Conservation (phyloP, 2,329 filamentous ascomycete genomes). For the Pseudovirgaria hyperparasitica region DNA sequence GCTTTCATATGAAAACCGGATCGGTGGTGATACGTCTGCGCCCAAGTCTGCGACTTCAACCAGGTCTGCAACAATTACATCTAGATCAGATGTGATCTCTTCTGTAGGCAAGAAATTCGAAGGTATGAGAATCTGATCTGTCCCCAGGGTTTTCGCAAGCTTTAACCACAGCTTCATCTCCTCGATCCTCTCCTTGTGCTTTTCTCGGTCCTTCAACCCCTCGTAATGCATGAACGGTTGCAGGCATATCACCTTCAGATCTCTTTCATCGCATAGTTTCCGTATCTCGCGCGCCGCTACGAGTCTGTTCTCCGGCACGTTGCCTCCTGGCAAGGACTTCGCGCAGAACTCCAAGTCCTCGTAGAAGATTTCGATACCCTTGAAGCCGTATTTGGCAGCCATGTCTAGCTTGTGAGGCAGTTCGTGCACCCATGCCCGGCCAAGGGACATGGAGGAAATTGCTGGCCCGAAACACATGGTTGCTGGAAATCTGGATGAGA, state of each 20-base stretch:
- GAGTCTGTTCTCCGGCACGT: conserved; percentile 36
- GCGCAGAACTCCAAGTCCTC: conserved; percentile 60
- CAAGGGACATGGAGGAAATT: conserved; percentile 67
- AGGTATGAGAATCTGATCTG: conserved; percentile 63
- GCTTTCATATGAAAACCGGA: conserved; percentile 63
- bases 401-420: conserved; percentile 55
- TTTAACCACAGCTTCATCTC: conserved; percentile 59
- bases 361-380: conserved; percentile 64
- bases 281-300: conserved; percentile 46
- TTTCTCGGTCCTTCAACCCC: conserved; percentile 50
- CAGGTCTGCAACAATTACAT: conserved; percentile 50
- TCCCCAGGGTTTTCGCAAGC: conserved; percentile 49
- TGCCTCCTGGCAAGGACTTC: conserved; percentile 28
- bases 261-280: conserved; percentile 42
- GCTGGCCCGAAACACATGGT: conserved; percentile 46
- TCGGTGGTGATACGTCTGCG: conserved; percentile 37
- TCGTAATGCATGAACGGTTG: conserved; percentile 73
- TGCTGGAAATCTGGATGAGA: too few species aligned
- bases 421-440: conserved; percentile 57
- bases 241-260: conserved; percentile 50
- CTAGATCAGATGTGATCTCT: conserved; percentile 38
- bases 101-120: conserved; percentile 51
- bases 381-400: conserved; percentile 51
- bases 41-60: conserved; percentile 55
- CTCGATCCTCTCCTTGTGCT: conserved; percentile 44